Percentiles rank a stretch among this genome's conserved stretches.
phyloP scores from a whole-genome alignment of 2,329 filamentous ascomycete species.

The Alternaria infectoria region DNA sequence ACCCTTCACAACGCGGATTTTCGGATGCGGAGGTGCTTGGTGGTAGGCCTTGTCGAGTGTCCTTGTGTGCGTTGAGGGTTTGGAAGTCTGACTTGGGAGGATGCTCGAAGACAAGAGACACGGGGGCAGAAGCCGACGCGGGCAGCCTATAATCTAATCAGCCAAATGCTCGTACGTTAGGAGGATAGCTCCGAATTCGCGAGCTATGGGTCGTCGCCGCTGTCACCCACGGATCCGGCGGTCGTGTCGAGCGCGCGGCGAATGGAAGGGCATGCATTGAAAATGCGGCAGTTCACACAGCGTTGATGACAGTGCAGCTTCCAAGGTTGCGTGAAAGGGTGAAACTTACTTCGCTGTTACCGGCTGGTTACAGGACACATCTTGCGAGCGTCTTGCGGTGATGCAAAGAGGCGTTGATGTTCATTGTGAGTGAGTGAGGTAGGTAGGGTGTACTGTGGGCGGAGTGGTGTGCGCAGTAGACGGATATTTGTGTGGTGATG shows the following conservation, averaged over 20 bases:
- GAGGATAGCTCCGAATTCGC: not conserved
- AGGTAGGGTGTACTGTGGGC: not conserved
- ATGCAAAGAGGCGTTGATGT: conserved; percentile 35
- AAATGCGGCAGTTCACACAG: not conserved
- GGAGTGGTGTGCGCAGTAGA: not conserved
- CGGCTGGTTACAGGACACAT: conserved; percentile 36
- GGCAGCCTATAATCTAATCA: conserved; percentile 18
- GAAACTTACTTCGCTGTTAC: conserved; percentile 34
- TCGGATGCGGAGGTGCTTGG: not conserved
- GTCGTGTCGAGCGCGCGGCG: not conserved
- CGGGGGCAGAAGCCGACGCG: conserved; percentile 25
- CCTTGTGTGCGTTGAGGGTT: not conserved
- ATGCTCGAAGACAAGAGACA: conserved; percentile 8
- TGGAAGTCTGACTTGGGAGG: conserved; percentile 3
- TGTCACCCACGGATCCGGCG: conserved; percentile 7
- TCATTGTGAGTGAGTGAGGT: conserved; percentile 21
- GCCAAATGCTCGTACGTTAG: not conserved
- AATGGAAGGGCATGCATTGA: conserved; percentile 3
- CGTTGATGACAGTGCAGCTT: not conserved
- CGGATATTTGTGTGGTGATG: conserved; percentile 14
- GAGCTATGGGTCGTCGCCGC: conserved; percentile 1
- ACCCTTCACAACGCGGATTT: not conserved
- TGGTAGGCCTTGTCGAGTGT: not conserved
- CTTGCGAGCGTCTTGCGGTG: conserved; percentile 33
- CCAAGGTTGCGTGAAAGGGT: not conserved